Base-by-base conservation (phyloP, 768 basidiomycete species). In the Tephrocybe sp. region DNA sequence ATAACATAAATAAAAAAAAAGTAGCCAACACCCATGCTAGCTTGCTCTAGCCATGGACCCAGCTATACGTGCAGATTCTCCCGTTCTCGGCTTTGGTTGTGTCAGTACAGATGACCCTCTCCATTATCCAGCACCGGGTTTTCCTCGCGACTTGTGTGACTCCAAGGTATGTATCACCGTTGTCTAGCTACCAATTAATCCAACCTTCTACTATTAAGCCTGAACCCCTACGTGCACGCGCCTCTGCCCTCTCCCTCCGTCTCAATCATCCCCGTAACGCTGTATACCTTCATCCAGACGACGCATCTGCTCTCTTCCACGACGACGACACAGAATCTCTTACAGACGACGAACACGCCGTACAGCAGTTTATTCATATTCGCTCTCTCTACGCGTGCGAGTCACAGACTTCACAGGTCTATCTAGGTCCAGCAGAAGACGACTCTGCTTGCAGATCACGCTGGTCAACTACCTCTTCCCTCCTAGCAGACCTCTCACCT, bases 251-350 rank as follows among this genome's bases (percentile, higher is more conserved):
- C 26, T 52, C 55, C 26, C 36, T 39, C n/a, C 49, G 46, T 14
- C 53, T 35, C 44, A 36, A 39, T 41, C 42, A 44, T 2, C 49
- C 34, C 3, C 60, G 70, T 5, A 66, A 70, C 45, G 71, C 71
- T 16, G 66, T 72, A 41, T 72, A 72, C 45, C 61, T 72, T 43
- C 65, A 71, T 48, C 62, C 65, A 8, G 67, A 66, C 8, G 64
- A 67, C 53, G 62, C 67, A 44, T 62, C 60, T 39, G 52, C 56
- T 47, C 53, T 68, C 42, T 57, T 70, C 12, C 36, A 8, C 6
- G 14, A 42, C 31, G 35, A 44, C 23, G 48, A 52, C 41, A 34
- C 55, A 13, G 53, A 53, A 30, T 41, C 51, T 3, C 35, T 26
- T 8, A 33, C 16, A 20, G 34, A 45, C 31, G 17, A 36, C 12